Evolutionary conservation across 306 rosid species (phyloP), one percentile per base, ranked within the genome.

Genomic region (Gastrolobium bilobum): DNA sequence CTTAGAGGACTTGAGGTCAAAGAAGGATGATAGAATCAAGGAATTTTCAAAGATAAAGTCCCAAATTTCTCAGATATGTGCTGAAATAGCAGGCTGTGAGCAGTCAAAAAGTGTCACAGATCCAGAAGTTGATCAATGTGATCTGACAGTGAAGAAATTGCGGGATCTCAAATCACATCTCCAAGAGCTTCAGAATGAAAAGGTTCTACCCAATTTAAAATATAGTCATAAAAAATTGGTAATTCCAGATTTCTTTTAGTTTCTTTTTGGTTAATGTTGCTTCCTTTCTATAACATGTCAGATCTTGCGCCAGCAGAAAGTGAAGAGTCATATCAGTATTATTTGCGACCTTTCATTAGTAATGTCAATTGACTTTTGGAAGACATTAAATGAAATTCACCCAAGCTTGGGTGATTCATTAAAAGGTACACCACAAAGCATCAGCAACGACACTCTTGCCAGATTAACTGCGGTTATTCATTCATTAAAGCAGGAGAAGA

Each of bases 361-460:
- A 65, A 85, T 94, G 93, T 89, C 94, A 39, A 72, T 91, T 87
- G 93, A 91, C 82, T 88, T 86, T 84, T 38, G 48, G 76, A 82
- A 82, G 84, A 87, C 84, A 14, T 63, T 94, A 52, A 81, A 82
- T 81, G 90, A 85, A 71, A 80, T 92, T 52, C 97, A 94, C 83
- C 92, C 92, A n/a, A 94, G 92, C 88, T 78, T 94, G 87, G 78
- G 77, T 7, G 86, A 86, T 85, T 79, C 90, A 37, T 82, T 85
- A 3, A 60, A 82, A 53, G 70, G 84, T 66, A 81, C 77, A 14
- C 80, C 30, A 15, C 88, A 83, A 85, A 89, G 93, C 88, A 87
- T 94, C 74, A 91, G 95, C 84, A 94, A 94, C 8, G 93, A 89
- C 54, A 91, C 97, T 61, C 93, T 92, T 80, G 97, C 99, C 29